Evolutionary conservation across 2,329 filamentous ascomycete genomes (phyloP), one percentile per base, ranked within the genome.

Genomic region (Aureobasidium sp.): DNA sequence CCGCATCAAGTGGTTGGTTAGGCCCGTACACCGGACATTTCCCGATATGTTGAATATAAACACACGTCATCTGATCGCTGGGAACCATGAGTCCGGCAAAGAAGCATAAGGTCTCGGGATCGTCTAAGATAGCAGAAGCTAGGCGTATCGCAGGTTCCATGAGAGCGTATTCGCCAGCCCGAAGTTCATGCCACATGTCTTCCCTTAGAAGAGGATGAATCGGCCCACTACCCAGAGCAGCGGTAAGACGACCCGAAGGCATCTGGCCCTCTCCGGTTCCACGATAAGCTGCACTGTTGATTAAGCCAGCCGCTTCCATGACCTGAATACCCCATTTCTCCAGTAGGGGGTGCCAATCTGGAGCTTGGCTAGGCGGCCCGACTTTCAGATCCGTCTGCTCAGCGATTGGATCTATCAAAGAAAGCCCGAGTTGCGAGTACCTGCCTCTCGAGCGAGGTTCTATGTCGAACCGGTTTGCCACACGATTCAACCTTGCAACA

Each of bases 261-360:
- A 46, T 27, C 15, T 46, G 29, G 12, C 12, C 17, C 20, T 34
- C 5, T 46, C 26, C 50, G 15, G 17, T 12, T 3, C n/a, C 36
- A 23, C 27, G 27, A 26, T 57, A 44, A 12, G 41, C 53, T 17
- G 37, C 46, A 6, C 53, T 57, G 27, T 57, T 46, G 41, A 57
- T 9, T 5, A 57, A 57, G 2, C 53, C 53, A 36, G 53, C 53
- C 39, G 29, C 39, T 44, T 10, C 39, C n/a, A 57, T 7, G 5
- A 57, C 39, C 12, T 57, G 52, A 36, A 57, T 27, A 26, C 53
- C 53, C 39, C 41, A 46, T 57, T 57, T 44, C 17, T 57, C 26
- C 10, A 57, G 17, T 5, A 57, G 29, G 23, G 53, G 53, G 46
- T 57, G 53, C 53, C 53, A 57, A 36, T 57, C 53, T 57, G 53